Base-by-base conservation (phyloP, 2,329 filamentous ascomycete genomes). In the Calonectria pseudoreteaudii region DNA sequence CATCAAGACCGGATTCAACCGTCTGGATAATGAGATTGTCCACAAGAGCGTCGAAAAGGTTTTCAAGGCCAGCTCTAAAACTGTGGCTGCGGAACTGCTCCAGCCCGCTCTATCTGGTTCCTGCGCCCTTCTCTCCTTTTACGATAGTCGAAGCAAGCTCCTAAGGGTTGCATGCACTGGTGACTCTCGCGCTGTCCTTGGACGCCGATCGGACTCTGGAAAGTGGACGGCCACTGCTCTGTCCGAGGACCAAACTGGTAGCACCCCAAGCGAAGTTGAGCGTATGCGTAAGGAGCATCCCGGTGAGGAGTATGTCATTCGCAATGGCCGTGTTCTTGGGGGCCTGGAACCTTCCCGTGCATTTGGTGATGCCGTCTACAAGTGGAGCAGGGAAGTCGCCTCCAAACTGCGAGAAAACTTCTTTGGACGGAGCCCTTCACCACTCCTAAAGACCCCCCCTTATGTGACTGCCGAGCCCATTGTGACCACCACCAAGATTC, bases 381-480 rank as follows among this genome's bases (percentile, higher is more conserved):
- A 99, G 85, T 99, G 97, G 97, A 94, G 91, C 73, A 90, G 91
- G 66, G 95, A 98, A 74, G 93, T 95, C 0, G 95, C 97, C 73
- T 91, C 94, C 67, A 93, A 94, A 79, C 90, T 99, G 70, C 95
- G 95, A 82, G 89, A 90, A 77, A 93, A 93, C 38, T 99, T 98
- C 88, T 98, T 98, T 81, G 95, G 94, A 28, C 92, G 95, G 65
- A 93, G 91, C 18, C 93, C 94, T 2, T 94, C 93, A 13, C 90
- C 92, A 20, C 87, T 95, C 38, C 88, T 98, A 72, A 95, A 95
- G 85, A 98, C 96, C 0, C 97, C 97, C 11, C 97, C 97, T 0
- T 99, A 99, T 81, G 97, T 99, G 50, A 99, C 97, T 4, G 97
- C 97, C 1, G 97, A 99, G 85, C 97, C 97, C 3, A 90, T 98